Evolutionary conservation across 495 filamentous ascomycete genomes (phyloP).

Genomic region (Neohortaea acidophila): DNA sequence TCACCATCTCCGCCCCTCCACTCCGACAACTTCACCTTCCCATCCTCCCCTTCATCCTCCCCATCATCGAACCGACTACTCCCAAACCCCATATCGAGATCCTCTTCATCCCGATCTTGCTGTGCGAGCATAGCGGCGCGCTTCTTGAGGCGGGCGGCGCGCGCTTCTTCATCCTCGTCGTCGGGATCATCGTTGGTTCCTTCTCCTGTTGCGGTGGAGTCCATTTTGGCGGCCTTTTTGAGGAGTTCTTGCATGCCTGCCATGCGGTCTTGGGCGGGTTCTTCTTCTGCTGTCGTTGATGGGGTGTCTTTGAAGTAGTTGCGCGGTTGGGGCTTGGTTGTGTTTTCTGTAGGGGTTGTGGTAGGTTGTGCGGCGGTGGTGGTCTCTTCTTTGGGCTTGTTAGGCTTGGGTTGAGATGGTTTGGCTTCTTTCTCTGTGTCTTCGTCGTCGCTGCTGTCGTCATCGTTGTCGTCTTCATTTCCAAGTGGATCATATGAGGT

Average conservation of each 20-base stretch:
- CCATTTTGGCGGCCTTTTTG: conserved; percentile 64
- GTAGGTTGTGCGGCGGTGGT: neutral
- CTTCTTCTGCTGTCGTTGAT: conserved; percentile 7
- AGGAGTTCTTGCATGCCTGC: conserved; percentile 67
- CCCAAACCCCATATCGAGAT: conserved; percentile 90
- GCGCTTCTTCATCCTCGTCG: conserved; percentile 35
- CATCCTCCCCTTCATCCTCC: conserved; percentile 49
- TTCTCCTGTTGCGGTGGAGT: conserved; percentile 36
- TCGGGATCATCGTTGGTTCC: conserved; percentile 28
- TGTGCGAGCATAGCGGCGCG: conserved; percentile 61
- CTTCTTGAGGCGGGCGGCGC: conserved; percentile 33
- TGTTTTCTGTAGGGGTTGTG: neutral
- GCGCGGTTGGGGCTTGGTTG: conserved; percentile 25
- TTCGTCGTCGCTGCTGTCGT: conserved; percentile 7
- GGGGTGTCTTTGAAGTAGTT: conserved; percentile 47
- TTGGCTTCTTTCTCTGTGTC: conserved; percentile 10
- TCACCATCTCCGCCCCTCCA: conserved; percentile 41
- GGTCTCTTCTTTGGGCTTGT: conserved; percentile 2
- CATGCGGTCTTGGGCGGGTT: conserved; percentile 34
- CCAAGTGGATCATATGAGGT: conserved; percentile 74
- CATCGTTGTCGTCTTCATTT: conserved; percentile 34
- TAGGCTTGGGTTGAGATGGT: neutral
- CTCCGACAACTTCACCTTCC: conserved; percentile 48
- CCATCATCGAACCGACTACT: conserved; percentile 67
- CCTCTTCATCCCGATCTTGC: conserved; percentile 69